phyloP scores from a whole-genome alignment of 306 rosid genomes.

The Quercus cerris region DNA sequence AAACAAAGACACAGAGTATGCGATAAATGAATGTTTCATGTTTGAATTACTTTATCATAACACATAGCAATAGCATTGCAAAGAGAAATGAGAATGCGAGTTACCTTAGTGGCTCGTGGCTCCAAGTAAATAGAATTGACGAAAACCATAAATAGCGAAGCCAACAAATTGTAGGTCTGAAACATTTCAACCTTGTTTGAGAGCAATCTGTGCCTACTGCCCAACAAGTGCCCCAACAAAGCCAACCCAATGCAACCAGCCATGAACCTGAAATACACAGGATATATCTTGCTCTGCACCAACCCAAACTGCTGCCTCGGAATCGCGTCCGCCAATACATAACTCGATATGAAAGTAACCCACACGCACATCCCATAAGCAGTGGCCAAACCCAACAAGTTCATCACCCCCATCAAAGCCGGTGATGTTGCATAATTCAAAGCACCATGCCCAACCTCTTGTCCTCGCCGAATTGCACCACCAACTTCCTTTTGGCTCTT shows the following conservation, averaged over 20 bases:
- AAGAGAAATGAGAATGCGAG: background rate
- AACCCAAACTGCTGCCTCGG: constrained; percentile 75
- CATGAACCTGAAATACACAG: constrained; percentile 66
- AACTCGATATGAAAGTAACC: constrained; percentile 72
- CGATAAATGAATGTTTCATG: no score
- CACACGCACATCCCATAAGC: constrained; percentile 74
- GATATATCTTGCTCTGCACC: constrained; percentile 84
- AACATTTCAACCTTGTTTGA: constrained; percentile 12
- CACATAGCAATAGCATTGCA: background rate
- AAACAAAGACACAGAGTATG: no score
- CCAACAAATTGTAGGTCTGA: constrained; percentile 44
- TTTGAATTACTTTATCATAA: background rate
- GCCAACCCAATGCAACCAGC: constrained; percentile 42
- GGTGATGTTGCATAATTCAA: background rate
- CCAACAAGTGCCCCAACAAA: constrained; percentile 45
- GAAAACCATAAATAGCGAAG: constrained; percentile 36
- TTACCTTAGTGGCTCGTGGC: constrained; percentile 83
- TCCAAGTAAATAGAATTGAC: constrained; percentile 66
- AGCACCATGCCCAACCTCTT: background rate
- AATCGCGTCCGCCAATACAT: constrained; percentile 45
- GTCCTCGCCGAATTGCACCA: background rate
- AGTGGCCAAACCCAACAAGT: constrained; percentile 51
- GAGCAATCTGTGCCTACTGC: constrained; percentile 7
- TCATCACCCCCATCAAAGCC: constrained; percentile 14
- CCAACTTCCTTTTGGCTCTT: background rate